phyloP scores from a whole-genome alignment of 2,329 filamentous ascomycete genomes.

The Colletotrichum echinochloae region DNA sequence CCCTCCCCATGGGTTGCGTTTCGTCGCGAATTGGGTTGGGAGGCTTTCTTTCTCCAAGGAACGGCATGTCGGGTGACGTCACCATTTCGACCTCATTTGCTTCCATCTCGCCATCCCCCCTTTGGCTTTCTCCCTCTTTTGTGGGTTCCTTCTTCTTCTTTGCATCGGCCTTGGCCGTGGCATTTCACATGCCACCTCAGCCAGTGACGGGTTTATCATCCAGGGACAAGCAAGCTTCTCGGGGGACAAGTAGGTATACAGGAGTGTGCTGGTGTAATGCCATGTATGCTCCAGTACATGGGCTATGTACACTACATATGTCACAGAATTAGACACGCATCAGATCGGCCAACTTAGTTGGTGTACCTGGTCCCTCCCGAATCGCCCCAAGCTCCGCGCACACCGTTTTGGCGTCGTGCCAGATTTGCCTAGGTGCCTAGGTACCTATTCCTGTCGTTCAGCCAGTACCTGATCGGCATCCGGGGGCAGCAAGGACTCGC shows the following conservation, averaged over 20 bases:
- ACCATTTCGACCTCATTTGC: slow-evolving; percentile 27
- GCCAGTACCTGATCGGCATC: slow-evolving; percentile 33
- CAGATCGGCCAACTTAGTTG: neutral
- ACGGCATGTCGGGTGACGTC: slow-evolving; percentile 31
- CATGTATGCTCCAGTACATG: too few species aligned
- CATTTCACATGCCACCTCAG: slow-evolving; percentile 35
- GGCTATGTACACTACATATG: too few species aligned
- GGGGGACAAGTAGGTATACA: neutral
- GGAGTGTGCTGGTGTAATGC: neutral
- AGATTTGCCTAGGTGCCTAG: too few species aligned
- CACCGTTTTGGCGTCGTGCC: slow-evolving; percentile 7
- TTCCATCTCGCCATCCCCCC: slow-evolving; percentile 48
- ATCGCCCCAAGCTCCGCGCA: neutral
- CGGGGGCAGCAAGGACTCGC: slow-evolving; percentile 22
- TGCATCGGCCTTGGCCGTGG: slow-evolving; percentile 24
- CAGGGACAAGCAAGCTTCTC: slow-evolving; percentile 26
- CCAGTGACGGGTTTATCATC: slow-evolving; percentile 1
- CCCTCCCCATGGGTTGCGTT: slow-evolving; percentile 22
- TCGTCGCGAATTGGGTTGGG: slow-evolving; percentile 32
- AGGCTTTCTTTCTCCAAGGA: slow-evolving; percentile 32
- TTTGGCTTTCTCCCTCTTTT: slow-evolving; percentile 16
- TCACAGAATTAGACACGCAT: slow-evolving; percentile 8
- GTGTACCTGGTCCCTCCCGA: neutral
- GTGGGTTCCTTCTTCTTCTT: slow-evolving; percentile 18
- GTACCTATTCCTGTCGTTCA: too few species aligned